Base-by-base conservation (phyloP, 2,329 filamentous ascomycete species). In the Neonectria coccinea region DNA sequence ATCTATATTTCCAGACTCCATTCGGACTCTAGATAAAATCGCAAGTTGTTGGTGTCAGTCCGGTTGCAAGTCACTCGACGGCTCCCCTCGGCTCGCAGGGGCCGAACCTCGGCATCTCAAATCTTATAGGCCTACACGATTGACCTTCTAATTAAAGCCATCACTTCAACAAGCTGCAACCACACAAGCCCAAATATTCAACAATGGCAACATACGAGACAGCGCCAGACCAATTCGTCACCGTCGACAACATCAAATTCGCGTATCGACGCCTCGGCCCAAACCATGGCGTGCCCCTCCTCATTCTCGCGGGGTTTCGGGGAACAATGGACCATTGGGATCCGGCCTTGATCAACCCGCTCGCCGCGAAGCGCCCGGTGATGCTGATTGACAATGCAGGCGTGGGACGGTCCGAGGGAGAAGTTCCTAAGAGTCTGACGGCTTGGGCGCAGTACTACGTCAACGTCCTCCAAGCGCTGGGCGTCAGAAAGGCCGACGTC, bases 371-470 rank as follows among this genome's bases (percentile, higher is more conserved):
- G 9, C 81, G 84, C 0, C 79, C 79, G 5, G 70, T 86, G 18
- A 71, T 86, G 29, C 75, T 84, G 42, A 78, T 83, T 67, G 84
- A 86, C 76, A 82, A 82, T 65, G 76, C 81, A 1, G 84, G 84
- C 31, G 79, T 84, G 9, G 84, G 84, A 5, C 79, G 79, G 39
- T 83, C 79, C 11, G 73, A 71, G 9, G 84, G 84, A 36, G 53
- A 74, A n/a, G 78, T 84, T 1, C 79, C 79, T 7, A 72, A 72
- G 61, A 74, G 68, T 5, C 71, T 76, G 44, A 54, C 66, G 10
- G 66, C 51, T n/a, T 79, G 76, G 76, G 77, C 77, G 11, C 65
- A 70, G 56, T 67, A 78, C 59, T 79, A 78, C 69, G 67, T 77
- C 31, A 72, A 78, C n/a, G 77, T 80, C 16, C 75, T 80, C 27